A percentile compares a stretch with the other conserved stretches of the same genome.
These are phyloP conservation scores for Paraphaeosphaeria sporulosa DNA, from an alignment of 2,329 filamentous ascomycete species.

Conservation along the genomic window DNA sequence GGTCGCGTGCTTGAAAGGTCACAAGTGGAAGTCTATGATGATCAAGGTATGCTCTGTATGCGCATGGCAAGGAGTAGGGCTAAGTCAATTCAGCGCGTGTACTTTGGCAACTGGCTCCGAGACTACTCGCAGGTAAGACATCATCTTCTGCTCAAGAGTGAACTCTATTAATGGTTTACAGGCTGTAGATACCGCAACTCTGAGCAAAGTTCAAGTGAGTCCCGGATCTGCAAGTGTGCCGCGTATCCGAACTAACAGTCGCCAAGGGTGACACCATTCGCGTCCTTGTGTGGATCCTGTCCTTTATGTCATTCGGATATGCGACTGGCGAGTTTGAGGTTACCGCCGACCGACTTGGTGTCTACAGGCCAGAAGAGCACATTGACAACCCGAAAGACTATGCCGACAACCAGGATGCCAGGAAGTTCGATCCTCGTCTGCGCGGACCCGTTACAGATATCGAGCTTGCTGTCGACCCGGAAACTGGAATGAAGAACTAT, in stretches of 20 bases:
- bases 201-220: slow-evolving; percentile 57
- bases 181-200: slow-evolving; percentile 63
- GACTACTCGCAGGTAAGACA: slow-evolving; percentile 63
- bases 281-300: slow-evolving; percentile 62
- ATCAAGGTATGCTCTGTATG: slow-evolving; percentile 45
- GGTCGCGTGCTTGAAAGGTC: slow-evolving; percentile 54
- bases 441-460: slow-evolving; percentile 72
- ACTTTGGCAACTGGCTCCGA: slow-evolving; percentile 57
- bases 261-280: slow-evolving; percentile 60
- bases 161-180: slow-evolving; percentile 44
- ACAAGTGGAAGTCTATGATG: slow-evolving; percentile 56
- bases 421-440: slow-evolving; percentile 80
- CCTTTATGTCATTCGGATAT: slow-evolving; percentile 65
- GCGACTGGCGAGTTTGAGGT: slow-evolving; percentile 66
- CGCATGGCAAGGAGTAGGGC: slow-evolving; percentile 14
- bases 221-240: slow-evolving; percentile 15
- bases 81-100: slow-evolving; percentile 45
- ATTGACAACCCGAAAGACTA: slow-evolving; percentile 58
- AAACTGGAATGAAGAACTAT: slow-evolving; percentile 95
- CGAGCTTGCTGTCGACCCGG: slow-evolving; percentile 55
- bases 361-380: slow-evolving; percentile 60
- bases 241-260: slow-evolving; percentile 28
- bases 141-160: slow-evolving; percentile 42
- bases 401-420: slow-evolving; percentile 78
- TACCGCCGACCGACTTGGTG: slow-evolving; percentile 60